A percentile compares a stretch with the other conserved stretches of the same genome.
Conservation (phyloP, 2,329 filamentous ascomycete genomes). For the Tothia fuscella region DNA sequence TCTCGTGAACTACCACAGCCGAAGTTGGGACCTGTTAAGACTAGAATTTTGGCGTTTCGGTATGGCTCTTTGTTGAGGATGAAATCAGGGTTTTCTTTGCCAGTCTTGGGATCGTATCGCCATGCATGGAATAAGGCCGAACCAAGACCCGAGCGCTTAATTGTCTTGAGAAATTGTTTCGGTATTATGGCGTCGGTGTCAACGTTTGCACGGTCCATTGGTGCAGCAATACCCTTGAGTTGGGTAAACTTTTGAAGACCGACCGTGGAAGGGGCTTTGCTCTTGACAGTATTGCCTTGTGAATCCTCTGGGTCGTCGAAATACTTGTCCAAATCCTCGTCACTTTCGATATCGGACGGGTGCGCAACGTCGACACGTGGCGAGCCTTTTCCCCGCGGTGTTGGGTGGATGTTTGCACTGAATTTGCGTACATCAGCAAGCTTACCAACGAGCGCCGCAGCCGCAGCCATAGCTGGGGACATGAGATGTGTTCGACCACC, state of each 20-base stretch:
- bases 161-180: slow-evolving; percentile 98
- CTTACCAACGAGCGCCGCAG: slow-evolving; percentile 79
- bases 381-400: slow-evolving; percentile 35
- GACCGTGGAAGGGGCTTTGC: slow-evolving; percentile 35
- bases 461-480: slow-evolving; percentile 94
- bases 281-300: slow-evolving; percentile 49
- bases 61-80: slow-evolving; percentile 86
- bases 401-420: slow-evolving; percentile 36
- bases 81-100: slow-evolving; percentile 66
- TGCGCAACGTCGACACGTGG: slow-evolving; percentile 46
- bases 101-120: slow-evolving; percentile 59
- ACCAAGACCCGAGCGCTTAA: slow-evolving; percentile 92
- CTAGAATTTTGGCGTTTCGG: slow-evolving; percentile 72
- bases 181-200: slow-evolving; percentile 99
- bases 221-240: slow-evolving; percentile 77
- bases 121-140: slow-evolving; percentile 76
- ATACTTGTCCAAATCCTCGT: slow-evolving; percentile 52
- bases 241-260: slow-evolving; percentile 76
- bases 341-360: slow-evolving; percentile 45
- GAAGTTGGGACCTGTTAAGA: slow-evolving; percentile 87
- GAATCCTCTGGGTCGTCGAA: slow-evolving; percentile 54
- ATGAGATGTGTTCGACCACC: slow-evolving; percentile 86
- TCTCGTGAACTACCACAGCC: slow-evolving; percentile 88
- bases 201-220: slow-evolving; percentile 77
- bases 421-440: slow-evolving; percentile 83